A percentile compares a stretch with the other conserved stretches of the same genome.
Conservation (phyloP, 2,329 filamentous ascomycete genomes). For the Exophiala calicioides region DNA sequence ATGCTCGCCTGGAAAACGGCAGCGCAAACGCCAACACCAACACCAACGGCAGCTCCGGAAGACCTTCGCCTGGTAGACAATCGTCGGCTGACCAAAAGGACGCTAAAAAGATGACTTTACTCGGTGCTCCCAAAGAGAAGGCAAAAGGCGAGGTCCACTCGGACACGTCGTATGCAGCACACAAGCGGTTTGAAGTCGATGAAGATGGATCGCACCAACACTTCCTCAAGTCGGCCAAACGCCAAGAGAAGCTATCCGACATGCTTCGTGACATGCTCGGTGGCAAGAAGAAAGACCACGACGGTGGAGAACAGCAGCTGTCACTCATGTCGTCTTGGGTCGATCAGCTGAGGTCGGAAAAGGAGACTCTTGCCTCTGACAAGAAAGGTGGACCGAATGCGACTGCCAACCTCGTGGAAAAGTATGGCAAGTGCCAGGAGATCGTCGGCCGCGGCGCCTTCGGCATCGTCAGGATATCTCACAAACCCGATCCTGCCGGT, state of each 20-base stretch:
- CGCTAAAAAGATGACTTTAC: slow-evolving; percentile 32
- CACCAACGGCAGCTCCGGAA: too few species aligned
- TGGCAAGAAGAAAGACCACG: slow-evolving; percentile 73
- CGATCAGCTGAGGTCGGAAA: slow-evolving; percentile 85
- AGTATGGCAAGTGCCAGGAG: slow-evolving; percentile 98
- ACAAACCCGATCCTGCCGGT: slow-evolving; percentile 80
- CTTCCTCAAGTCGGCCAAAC: slow-evolving; percentile 81
- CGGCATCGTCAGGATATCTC: slow-evolving; percentile 94
- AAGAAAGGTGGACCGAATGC: slow-evolving; percentile 75
- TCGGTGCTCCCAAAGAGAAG: slow-evolving; percentile 29
- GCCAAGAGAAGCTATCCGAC: slow-evolving; percentile 92
- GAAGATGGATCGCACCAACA: slow-evolving; percentile 78
- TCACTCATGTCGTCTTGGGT: slow-evolving; percentile 96
- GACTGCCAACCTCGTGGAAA: slow-evolving; percentile 81
- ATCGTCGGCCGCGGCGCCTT: slow-evolving; percentile 95
- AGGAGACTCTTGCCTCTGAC: slow-evolving; percentile 71
- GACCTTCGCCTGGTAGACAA: slow-evolving; percentile 31
- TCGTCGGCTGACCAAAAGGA: slow-evolving; percentile 36
- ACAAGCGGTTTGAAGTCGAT: slow-evolving; percentile 58
- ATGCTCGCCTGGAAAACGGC: slow-evolving; percentile 37
- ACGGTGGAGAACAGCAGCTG: slow-evolving; percentile 66
- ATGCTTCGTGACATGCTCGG: slow-evolving; percentile 82
- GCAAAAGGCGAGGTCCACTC: slow-evolving; percentile 36
- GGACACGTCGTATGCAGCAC: slow-evolving; percentile 21
- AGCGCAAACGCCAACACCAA: slow-evolving; percentile 32